Evolutionary conservation across 2,329 filamentous ascomycete genomes (phyloP), one percentile per base, ranked within the genome.

Genomic region (Fusarium drepaniforme): DNA sequence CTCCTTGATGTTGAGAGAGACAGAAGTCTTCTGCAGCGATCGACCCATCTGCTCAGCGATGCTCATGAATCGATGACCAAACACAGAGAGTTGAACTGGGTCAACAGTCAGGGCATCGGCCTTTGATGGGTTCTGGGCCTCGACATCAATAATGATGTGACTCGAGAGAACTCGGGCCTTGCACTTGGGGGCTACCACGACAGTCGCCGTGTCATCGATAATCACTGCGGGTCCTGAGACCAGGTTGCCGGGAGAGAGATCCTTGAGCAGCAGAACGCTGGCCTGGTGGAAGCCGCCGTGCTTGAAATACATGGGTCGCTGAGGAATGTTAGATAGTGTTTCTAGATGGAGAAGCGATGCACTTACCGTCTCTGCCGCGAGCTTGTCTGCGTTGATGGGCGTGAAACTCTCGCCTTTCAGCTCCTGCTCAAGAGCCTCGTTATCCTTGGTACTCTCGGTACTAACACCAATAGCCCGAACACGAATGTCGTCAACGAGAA

Each of bases 11-110:
- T 95, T 95, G 1, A 91, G 93, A 60, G 90, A 92, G 37, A 95
- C 90, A 77, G 90, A 91, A 0, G 92, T 94, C 84, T 94, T 94
- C 77, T 95, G 92, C 42, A 95, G 81, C 8, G 92, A 91, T 59
- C 92, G 87, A 1, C 93, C 93, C 93, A 95, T 95, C 78, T 95
- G 93, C 81, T 95, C 93, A 1, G 93, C 93, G 71, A 95, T 93
- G 2, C 91, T 91, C 93, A 95, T 95, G 83, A 95, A 95, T 11
- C 93, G 88, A 80, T 95, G 92, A 0, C 91, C 92, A 78, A 95
- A 95, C 62, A 95, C 92, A 72, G 89, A 92, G 0, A 95, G 86
- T 81, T 93, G 88, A 70, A 95, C 92, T 0, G 93, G 93, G 79
- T 94, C 91, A 1, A 94, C 90, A 42, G 89, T 86, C 51, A 80